Evolutionary conservation across 2,329 filamentous ascomycete genomes (phyloP), one percentile per base, ranked within the genome.

Genomic region (Botrytis pseudocinerea): DNA sequence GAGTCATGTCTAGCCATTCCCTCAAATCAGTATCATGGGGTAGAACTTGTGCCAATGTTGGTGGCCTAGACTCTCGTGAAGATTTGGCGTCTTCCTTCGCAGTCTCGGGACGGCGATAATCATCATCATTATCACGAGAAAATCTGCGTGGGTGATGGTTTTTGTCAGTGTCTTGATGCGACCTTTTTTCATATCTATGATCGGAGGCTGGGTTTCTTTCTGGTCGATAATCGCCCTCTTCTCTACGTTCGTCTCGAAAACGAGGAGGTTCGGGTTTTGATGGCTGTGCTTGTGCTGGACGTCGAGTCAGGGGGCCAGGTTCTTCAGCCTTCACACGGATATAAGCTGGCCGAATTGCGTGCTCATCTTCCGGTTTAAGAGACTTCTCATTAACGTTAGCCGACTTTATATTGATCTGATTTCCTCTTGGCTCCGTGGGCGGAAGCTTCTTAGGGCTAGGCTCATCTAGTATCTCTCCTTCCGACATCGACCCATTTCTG

Each of bases 1-100:
- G 78, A 40, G 81, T 82, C 35, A 81, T 76, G 20, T 80, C 76
- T 57, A 83, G 73, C 81, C 82, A 83, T 71, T 82, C 80, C 75
- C 77, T 79, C 46, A 83, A 72, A 70, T 82, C 80, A 51, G 77
- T 72, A 60, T 81, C 76, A 70, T 76, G 70, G 48, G 75, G 73
- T 48, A 81, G 69, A 25, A 80, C 8, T 46, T 80, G 76, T 63
- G 70, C 66, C 28, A 81, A 73, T 38, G 74, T 77, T 44, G 78
- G 76, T 54, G 69, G 69, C 40, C 66, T 74, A 62, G 66, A 62
- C 65, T 77, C 76, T 65, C 72, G 72, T 65, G 54, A 35, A 60
- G 65, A 59, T 60, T 70, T 76, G 32, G 20, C 42, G n/a, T 77
- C 79, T 71, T 74, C 74, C 59, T 71, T 72, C n/a, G 70, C 73